Conservation (phyloP, 2,329 filamentous ascomycete genomes). For the Penicillium psychrosexuale region DNA sequence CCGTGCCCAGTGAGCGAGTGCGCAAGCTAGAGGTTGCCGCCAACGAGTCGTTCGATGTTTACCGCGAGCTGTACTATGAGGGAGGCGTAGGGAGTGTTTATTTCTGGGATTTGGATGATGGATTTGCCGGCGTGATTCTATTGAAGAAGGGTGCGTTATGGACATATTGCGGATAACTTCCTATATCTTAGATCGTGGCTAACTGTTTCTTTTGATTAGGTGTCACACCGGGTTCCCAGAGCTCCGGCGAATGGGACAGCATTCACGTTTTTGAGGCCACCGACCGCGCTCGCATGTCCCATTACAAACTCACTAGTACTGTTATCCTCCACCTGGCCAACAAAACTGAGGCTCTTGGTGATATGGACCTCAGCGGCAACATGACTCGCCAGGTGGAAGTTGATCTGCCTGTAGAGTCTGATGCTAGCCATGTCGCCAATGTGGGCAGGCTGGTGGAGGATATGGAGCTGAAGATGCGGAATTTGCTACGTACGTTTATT, state of each 20-base stretch:
- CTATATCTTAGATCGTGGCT: slow-evolving; percentile 3
- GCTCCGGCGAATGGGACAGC: slow-evolving; percentile 88
- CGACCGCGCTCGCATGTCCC: slow-evolving; percentile 83
- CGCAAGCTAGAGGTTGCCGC: slow-evolving; percentile 90
- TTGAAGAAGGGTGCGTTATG: slow-evolving; percentile 79
- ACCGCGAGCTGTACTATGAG: slow-evolving; percentile 88
- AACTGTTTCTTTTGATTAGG: slow-evolving; percentile 42
- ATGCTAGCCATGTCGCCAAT: slow-evolving; percentile 92
- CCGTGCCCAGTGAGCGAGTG: slow-evolving; percentile 84
- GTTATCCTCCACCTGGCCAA: slow-evolving; percentile 87
- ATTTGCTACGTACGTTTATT: slow-evolving; percentile 64
- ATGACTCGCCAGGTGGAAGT: slow-evolving; percentile 96
- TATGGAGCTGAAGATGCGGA: slow-evolving; percentile 99
- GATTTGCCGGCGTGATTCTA: slow-evolving; percentile 92
- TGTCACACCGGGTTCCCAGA: slow-evolving; percentile 63
- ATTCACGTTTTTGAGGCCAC: slow-evolving; percentile 98
- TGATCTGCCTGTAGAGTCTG: slow-evolving; percentile 83
- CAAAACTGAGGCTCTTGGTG: slow-evolving; percentile 65
- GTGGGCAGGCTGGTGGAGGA: slow-evolving; percentile 93
- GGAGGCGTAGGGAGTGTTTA: slow-evolving; percentile 95
- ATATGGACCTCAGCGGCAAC: slow-evolving; percentile 91
- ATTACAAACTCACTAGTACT: slow-evolving; percentile 97
- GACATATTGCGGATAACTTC: background rate
- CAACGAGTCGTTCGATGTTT: slow-evolving; percentile 96
- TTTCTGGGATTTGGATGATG: slow-evolving; percentile 97